Evolutionary conservation across 2,329 filamentous ascomycete species (phyloP), one percentile per base, ranked within the genome.

Genomic region (Diplodia corticola): DNA sequence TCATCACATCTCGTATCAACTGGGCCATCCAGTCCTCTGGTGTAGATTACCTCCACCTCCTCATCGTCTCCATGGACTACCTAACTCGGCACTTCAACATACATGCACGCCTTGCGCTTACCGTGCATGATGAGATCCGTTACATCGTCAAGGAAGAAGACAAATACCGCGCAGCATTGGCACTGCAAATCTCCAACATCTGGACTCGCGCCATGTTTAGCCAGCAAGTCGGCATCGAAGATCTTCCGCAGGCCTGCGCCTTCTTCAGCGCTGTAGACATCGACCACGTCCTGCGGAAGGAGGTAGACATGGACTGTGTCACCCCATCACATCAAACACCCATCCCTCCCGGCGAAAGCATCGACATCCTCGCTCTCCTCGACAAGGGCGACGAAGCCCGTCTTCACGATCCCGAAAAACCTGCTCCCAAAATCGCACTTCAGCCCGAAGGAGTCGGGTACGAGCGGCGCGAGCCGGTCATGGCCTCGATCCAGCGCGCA

Each of bases 11-110:
- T 20, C 89, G 96, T 37, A 98, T 99, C 80, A 99, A 99, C 76
- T 99, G 95, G 95, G 95, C 95, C 3, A 98, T 99, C 71, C 95
- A 99, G 74, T 97, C 93, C 0, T 96, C 92, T 0, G 95, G 96
- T 5, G 94, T 98, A 4, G 96, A 99, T 77, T 99, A 99, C 77
- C 86, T 99, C 1, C 95, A 99, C 74, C 87, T 99, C 4, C 85
- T 99, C 20, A 92, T 99, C 69, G 87, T 98, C 2, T 85, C 88
- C 15, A 99, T 99, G 96, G 93, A 98, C 75, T 97, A 96, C 74
- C 85, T 99, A 3, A 89, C 89, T 63, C 87, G 92, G 1, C 90
- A 89, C 5, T 99, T 91, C 82, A 93, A 91, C 72, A 87, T 99
- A 68, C 79, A 91, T 64, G 93, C 93, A 4, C 91, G 96, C 1